Percentiles rank a stretch among this genome's conserved stretches.
phyloP scores from a whole-genome alignment of 768 basidiomycete species.

The Russula ochroleuca region DNA sequence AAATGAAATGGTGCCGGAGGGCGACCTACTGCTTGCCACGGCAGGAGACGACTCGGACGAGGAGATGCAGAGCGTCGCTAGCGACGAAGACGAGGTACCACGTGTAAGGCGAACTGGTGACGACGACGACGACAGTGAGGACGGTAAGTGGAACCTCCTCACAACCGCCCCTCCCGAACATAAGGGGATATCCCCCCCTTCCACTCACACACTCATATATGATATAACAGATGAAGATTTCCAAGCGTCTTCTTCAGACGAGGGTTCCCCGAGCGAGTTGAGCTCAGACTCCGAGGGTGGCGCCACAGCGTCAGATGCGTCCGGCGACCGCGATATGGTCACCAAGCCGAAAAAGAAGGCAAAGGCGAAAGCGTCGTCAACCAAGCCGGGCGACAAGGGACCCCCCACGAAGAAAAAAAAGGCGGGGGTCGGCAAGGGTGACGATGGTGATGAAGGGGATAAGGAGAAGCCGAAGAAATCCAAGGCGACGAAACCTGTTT shows the following conservation, averaged over 20 bases:
- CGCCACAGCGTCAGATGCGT: conserved; percentile 79
- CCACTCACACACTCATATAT: conserved; percentile 8
- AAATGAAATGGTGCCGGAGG: conserved; percentile 92
- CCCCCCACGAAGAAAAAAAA: conserved; percentile 35
- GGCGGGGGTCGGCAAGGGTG: conserved; percentile 31
- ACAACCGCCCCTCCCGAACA: neutral
- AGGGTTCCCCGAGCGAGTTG: conserved; percentile 78
- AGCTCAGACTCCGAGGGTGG: conserved; percentile 61
- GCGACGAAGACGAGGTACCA: conserved; percentile 59
- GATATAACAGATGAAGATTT: conserved; percentile 75
- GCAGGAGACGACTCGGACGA: conserved; percentile 72
- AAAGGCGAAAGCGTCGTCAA: conserved; percentile 42
- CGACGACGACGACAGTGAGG: conserved; percentile 77
- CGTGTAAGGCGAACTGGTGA: conserved; percentile 43
- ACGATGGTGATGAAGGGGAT: conserved; percentile 21
- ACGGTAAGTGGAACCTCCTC: conserved; percentile 43
- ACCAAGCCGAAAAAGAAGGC: conserved; percentile 38
- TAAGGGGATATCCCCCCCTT: neutral
- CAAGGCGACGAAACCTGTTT: conserved; percentile 42
- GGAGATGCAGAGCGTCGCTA: conserved; percentile 78
- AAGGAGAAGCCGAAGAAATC: conserved; percentile 42
- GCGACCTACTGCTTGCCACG: conserved; percentile 65
- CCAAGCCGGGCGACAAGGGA: conserved; percentile 39
- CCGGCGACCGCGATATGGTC: conserved; percentile 66
- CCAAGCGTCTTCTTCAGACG: conserved; percentile 76